These are phyloP conservation scores for Hibiscus trionum DNA, from an alignment of 345 rosid species.

Conservation along the genomic window DNA sequence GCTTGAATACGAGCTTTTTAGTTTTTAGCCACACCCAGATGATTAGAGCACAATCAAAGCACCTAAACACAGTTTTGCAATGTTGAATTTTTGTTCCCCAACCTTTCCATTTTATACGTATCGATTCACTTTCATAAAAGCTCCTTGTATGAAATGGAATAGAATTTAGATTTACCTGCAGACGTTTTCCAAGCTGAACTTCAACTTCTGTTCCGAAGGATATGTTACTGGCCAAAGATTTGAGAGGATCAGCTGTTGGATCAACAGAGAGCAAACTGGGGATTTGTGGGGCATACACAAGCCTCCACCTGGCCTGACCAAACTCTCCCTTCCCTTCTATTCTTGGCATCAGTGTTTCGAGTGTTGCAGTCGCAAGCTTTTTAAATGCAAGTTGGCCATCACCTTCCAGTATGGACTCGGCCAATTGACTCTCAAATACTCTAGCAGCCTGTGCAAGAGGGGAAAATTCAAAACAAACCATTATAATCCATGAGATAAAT, in stretches of 20 bases:
- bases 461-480: constrained; percentile 9
- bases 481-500: constrained; percentile 8
- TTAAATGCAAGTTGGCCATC: constrained; percentile 95
- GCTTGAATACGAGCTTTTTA: background rate
- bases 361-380: constrained; percentile 94
- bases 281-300: constrained; percentile 95
- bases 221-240: constrained; percentile 79
- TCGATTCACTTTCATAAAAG: background rate
- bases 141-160: background rate
- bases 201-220: constrained; percentile 93
- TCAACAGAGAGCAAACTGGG: constrained; percentile 95
- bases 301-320: constrained; percentile 98
- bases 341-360: constrained; percentile 86
- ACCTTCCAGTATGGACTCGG: constrained; percentile 93
- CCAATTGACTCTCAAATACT: constrained; percentile 90
- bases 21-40: background rate
- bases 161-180: too few relatives aligned
- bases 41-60: background rate
- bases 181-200: constrained; percentile 20
- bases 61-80: background rate
- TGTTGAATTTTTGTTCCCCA: background rate
- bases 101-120: background rate
- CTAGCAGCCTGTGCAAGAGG: constrained; percentile 63
- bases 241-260: constrained; percentile 89
- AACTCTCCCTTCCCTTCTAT: constrained; percentile 96